Percentiles rank a stretch among this genome's conserved stretches.
Conservation (phyloP, 2,329 filamentous ascomycete species). For the Coniochaeta prunicola region DNA sequence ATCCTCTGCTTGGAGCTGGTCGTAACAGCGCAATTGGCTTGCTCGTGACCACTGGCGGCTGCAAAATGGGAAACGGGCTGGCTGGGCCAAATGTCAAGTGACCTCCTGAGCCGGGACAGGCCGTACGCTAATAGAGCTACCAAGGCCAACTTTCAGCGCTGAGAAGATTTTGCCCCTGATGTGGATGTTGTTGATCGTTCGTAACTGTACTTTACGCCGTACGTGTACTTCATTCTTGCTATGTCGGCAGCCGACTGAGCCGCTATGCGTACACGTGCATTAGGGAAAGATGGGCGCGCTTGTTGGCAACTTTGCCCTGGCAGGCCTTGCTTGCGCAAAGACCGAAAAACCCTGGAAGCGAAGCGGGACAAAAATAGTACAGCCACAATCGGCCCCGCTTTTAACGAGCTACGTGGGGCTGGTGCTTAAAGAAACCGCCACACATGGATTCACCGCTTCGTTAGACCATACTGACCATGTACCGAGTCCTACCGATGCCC, state of each 20-base stretch:
- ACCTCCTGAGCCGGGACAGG: not conserved
- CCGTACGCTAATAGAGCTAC: not conserved
- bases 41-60: not conserved
- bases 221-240: not conserved
- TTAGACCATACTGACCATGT: too few relatives aligned
- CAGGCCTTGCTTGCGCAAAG: too few relatives aligned
- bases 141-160: not conserved
- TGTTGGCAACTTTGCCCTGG: too few relatives aligned
- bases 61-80: not conserved
- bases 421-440: not conserved
- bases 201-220: not conserved
- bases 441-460: not conserved
- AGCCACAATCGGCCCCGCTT: not conserved
- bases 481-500: not conserved
- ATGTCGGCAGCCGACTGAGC: not conserved
- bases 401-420: not conserved
- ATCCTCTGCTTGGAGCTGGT: not conserved
- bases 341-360: not conserved
- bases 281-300: not conserved
- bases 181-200: not conserved
- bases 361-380: not conserved
- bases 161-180: not conserved
- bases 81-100: not conserved
- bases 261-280: not conserved
- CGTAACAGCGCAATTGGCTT: slow-evolving; percentile 1